Percentiles rank a stretch among this genome's conserved stretches.
phyloP scores from a whole-genome alignment of 2,329 filamentous ascomycete species.

The Phoma herbarum region DNA sequence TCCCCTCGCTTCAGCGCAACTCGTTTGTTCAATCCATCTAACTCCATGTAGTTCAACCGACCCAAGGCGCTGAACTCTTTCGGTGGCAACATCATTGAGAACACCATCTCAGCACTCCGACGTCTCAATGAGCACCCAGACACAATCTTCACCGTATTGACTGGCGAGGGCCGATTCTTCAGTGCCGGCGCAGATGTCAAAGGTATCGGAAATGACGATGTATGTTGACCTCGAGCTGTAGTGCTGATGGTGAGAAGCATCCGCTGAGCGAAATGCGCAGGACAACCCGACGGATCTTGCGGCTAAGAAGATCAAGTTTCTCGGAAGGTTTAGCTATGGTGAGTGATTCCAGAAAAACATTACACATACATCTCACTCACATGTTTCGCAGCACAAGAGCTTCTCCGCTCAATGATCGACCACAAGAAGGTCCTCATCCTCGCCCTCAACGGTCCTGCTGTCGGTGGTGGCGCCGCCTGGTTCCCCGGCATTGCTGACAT shows the following conservation, averaged over 20 bases:
- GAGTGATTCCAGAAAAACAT: constrained; percentile 12
- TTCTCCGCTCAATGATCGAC: constrained; percentile 59
- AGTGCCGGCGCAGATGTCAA: constrained; percentile 60
- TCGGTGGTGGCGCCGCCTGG: constrained; percentile 61
- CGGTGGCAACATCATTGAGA: constrained; percentile 56
- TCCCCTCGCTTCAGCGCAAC: neutral
- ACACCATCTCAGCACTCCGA: constrained; percentile 56
- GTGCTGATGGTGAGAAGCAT: constrained; percentile 11
- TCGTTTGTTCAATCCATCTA: neutral
- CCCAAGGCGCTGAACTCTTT: constrained; percentile 60
- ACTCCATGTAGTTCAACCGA: constrained; percentile 55
- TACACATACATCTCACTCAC: neutral
- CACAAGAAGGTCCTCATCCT: constrained; percentile 62
- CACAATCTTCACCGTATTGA: constrained; percentile 61
- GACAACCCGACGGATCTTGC: constrained; percentile 32
- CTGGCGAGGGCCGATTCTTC: constrained; percentile 61
- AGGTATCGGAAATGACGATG: constrained; percentile 32
- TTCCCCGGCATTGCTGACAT: constrained; percentile 61
- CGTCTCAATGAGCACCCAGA: constrained; percentile 58
- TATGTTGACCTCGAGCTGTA: constrained; percentile 17
- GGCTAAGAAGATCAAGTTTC: constrained; percentile 47
- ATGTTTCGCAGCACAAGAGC: constrained; percentile 33
- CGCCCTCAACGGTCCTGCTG: constrained; percentile 60
- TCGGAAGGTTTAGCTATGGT: constrained; percentile 44
- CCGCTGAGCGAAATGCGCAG: constrained; percentile 26